Base-by-base conservation (phyloP, 345 rosid genomes). In the Erysimum cheiranthoides region DNA sequence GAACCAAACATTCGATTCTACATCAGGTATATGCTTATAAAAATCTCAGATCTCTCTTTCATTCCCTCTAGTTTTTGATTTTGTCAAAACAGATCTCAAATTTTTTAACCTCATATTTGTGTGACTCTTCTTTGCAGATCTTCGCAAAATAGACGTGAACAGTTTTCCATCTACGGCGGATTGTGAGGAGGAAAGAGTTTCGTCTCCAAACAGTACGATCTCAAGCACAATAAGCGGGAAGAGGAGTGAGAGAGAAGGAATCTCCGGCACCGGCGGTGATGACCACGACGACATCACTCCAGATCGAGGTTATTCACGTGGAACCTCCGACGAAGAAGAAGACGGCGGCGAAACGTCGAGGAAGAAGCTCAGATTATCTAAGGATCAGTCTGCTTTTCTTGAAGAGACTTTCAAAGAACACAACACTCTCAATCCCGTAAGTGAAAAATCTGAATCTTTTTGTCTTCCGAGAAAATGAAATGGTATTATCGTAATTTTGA, bases 341-440 rank as follows among this genome's bases (percentile, higher is more conserved):
- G 90, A 85, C n/a, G 88, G 66, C 8, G 96, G 98, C 0, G 98
- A 93, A 8, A 87, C 83, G 51, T 93, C 93, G 8, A 87, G 98
- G 73, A 96, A 96, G 89, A 96, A 96, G 76, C 97, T 96, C 36
- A 75, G 99, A 61, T 75, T 96, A 27, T 90, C 97, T 3, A 92
- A 90, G 78, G 98, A 96, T 71, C 99, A 96, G 76, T 90, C 98
- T 47, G 93, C 96, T 45, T 79, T 88, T 79, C 93, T 96, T 1
- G 99, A 96, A 81, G 97, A 88, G 65, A 93, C 86, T 84, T 96
- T 96, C 73, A 93, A 89, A 72, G 98, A 96, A n/a, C 93, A 96
- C 82, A 93, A 79, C 83, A 96, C 99, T 77, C 99, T 96, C 70
- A 96, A 96, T 74, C 99, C 98, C 2, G 99, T 95, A 85, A 83